Base-by-base conservation (phyloP, 2,329 filamentous ascomycete species). In the Stagonosporopsis tanaceti region DNA sequence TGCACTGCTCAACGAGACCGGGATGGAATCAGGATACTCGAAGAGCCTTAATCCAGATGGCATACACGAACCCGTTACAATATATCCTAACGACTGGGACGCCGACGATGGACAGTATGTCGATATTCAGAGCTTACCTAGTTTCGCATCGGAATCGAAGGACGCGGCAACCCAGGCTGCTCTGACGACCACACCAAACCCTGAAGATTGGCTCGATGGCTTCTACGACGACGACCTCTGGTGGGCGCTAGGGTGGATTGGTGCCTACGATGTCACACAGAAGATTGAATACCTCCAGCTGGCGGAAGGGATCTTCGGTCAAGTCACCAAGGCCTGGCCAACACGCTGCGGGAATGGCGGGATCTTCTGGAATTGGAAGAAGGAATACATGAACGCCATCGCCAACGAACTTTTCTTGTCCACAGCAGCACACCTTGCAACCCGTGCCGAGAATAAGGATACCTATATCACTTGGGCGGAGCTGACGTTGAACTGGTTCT, bases 351-450 rank as follows among this genome's bases (percentile, higher is more conserved):
- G 78, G 22, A 77, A 77, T 41, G 79, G 80, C 27, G 80, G 81
- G 15, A 76, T 85, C 50, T 83, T 77, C 67, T 84, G 81, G 80
- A 79, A 79, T 57, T 77, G 77, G 46, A 61, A 73, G 1, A 73
- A 79, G 27, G 71, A 73, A 2, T 82, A 83, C 57, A 76, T 81
- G 42, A 84, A 82, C 57, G 82, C 84, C 1, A 84, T 87, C 30
- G 78, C 82, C 2, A 87, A 86, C 55, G 83, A 84, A 61, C 79
- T 87, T 2, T 87, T 85, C 67, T 70, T 87, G 2, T 80, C 78
- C 3, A 77, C 83, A 0, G 84, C 84, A 2, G 83, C 84, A 7
- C 81, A 84, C 55, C 77, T 87, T 7, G 84, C 84, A 2, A 85
- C 82, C 37, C 81, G 85, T 2, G 59, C 76, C 0, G 62, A 72